These are phyloP conservation scores for Penicillium canescens DNA, from an alignment of 495 filamentous ascomycete species.

Conservation along the genomic window DNA sequence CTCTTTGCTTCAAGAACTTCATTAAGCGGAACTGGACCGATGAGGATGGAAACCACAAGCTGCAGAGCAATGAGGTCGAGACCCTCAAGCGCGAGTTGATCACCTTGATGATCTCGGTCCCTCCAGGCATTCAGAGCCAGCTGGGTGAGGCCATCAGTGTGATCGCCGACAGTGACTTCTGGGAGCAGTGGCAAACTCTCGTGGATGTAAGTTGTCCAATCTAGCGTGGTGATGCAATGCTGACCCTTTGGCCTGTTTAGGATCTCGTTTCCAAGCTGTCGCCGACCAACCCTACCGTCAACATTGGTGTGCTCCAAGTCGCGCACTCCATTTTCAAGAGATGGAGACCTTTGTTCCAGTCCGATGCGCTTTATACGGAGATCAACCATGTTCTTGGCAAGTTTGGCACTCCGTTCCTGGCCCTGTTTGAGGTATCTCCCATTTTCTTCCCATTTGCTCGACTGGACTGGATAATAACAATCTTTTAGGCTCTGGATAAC, in stretches of 20 bases:
- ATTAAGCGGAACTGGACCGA: conserved; percentile 91
- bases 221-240: neutral
- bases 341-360: conserved; percentile 91
- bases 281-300: conserved; percentile 70
- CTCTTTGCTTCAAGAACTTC: conserved; percentile 97
- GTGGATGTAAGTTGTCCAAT: conserved; percentile 59
- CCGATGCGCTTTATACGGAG: conserved; percentile 86
- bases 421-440: conserved; percentile 64
- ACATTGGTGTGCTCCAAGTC: conserved; percentile 93
- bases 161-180: conserved; percentile 98
- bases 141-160: conserved; percentile 94
- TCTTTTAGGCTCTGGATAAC: conserved; percentile 65
- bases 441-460: conserved; percentile 4
- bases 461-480: conserved; percentile 9
- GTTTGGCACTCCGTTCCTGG: conserved; percentile 80
- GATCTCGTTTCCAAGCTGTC: conserved; percentile 89
- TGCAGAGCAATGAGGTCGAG: conserved; percentile 73
- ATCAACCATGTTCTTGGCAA: conserved; percentile 88
- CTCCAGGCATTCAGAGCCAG: conserved; percentile 83
- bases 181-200: conserved; percentile 89
- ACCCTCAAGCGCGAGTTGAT: conserved; percentile 94
- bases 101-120: conserved; percentile 92
- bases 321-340: conserved; percentile 97
- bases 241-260: conserved; percentile 31
- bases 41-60: conserved; percentile 88